Base-by-base conservation (phyloP, 163 green algal species). In the Scenedesmus sp. region DNA sequence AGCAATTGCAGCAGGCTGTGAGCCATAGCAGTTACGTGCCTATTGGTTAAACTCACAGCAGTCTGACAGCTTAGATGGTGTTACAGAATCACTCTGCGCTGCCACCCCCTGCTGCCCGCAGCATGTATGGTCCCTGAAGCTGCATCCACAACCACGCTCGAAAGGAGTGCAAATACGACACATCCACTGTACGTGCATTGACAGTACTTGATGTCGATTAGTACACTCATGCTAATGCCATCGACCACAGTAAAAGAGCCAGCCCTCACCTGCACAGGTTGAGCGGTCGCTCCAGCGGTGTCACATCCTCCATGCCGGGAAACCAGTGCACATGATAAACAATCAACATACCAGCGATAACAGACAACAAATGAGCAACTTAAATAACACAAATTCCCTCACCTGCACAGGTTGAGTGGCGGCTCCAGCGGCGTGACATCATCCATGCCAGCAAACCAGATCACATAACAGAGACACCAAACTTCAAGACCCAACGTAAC, bases 271-370 rank as follows among this genome's bases (percentile, higher is more conserved):
- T 23, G 64, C 18, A 74, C 26, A 97, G 83, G 81, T 95, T 95
- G 4, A 98, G 84, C 23, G 93, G 93, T 5, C 90, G 23, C 7
- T 95, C 94, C 60, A 91, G 67, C 20, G 91, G 92, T 20, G 54
- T 10, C 52, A 89, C 70, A 5, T 95, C 82, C 8, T 94, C 91
- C 12, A 92, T 85, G 70, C 76, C 77, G 1, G 70, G 67, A 84
- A 98, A 97, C 94, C 96, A 98, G 92, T 98, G 97, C 83, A 98
- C 7, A 9, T 10, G 7, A 15, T 64, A 10, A 64, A 64, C 59
- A 9, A 9, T 64, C 34, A 10, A 9, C 59, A 64, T 15, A 64
- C 59, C 59, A 0, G 10, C 59, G 10, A 10, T 64, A 10, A 9
- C 10, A 15, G 8, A 64, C 7, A 9, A 64, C 8, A 64, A 64